Base-by-base conservation (phyloP, 2,329 filamentous ascomycete species). In the Aspergillus vadensis region DNA sequence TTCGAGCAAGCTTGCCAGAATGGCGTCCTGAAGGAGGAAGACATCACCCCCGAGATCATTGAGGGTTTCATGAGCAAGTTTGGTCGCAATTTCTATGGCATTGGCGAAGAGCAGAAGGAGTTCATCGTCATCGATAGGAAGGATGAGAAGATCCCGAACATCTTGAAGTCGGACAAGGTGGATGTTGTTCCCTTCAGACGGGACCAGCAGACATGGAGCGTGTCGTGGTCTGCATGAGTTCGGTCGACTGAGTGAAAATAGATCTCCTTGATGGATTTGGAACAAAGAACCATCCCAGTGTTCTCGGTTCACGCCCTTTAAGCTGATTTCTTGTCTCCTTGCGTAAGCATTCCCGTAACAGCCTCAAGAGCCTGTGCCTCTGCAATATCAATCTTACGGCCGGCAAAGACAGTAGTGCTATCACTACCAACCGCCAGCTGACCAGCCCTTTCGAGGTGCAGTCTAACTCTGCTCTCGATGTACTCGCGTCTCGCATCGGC, bases 401-500 rank as follows among this genome's bases (percentile, higher is more conserved):
- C 77, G 49, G 71, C 71, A 59, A 78, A 67, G 38, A 75, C 69
- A 9, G 70, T 64, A 52, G 75, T 71, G 15, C 72, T 70, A 50
- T 75, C 72, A 30, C 70, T 65, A 9, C 72, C 70, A 57, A 74
- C 68, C 6, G 72, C 68, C 52, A 78, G 61, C 59, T 77, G 76
- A 7, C 78, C 78, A 44, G 75, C 70, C 23, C 79, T 73, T 78
- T 96, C 91, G 43, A 97, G 79, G 72, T 96, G 91, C 61, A 90
- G 83, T 66, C 86, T 82, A 54, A 91, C 91, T 70, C 92, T 88
- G 57, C 85, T 84, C 77, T 97, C 93, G 52, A 98, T 88, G 73
- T 98, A 98, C 66, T 90, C 85, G 59, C 89, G 83, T 62, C 94
- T 82, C 73, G 95, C 88, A 56, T 87, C 84, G 41, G 88, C 84